These are phyloP conservation scores for Ceratocystis eucalypticola DNA, from an alignment of 2,329 filamentous ascomycete genomes.

Conservation along the genomic window DNA sequence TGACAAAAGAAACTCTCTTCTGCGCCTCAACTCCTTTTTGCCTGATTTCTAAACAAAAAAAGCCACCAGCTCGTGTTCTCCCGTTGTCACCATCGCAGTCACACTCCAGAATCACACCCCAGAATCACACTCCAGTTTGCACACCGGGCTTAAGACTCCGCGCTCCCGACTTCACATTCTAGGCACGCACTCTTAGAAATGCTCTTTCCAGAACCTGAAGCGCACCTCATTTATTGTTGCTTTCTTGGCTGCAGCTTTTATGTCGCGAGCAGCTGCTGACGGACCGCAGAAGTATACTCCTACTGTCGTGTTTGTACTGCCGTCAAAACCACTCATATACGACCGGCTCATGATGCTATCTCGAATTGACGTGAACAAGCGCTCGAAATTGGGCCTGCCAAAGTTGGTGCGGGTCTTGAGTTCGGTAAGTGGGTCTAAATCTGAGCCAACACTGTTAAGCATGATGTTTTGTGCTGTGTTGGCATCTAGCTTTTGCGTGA, in stretches of 20 bases:
- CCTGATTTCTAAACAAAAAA: no score
- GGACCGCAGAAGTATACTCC: conserved; percentile 21
- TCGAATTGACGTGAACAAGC: conserved; percentile 62
- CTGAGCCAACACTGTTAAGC: conserved; percentile 72
- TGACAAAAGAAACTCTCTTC: no score
- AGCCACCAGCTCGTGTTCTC: no score
- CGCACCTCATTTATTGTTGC: conserved; percentile 65
- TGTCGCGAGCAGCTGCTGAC: conserved; percentile 50
- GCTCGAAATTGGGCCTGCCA: conserved; percentile 69
- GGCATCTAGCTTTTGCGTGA: conserved; percentile 69
- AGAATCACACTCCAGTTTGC: not conserved
- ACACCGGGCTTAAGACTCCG: not conserved
- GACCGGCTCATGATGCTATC: conserved; percentile 63
- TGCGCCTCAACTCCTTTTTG: no score
- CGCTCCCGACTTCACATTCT: not conserved
- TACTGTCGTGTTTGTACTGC: conserved; percentile 50
- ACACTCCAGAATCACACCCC: no score
- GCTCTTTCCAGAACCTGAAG: conserved; percentile 99
- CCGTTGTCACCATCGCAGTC: no score
- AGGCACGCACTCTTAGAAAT: conserved; percentile 41
- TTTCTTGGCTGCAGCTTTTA: conserved; percentile 67
- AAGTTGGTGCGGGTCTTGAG: conserved; percentile 72
- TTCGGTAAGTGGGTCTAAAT: conserved; percentile 70
- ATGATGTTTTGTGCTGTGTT: conserved; percentile 83
- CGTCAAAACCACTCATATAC: conserved; percentile 62